phyloP scores from a whole-genome alignment of 305 asterid species.

The Rubia tinctorum region DNA sequence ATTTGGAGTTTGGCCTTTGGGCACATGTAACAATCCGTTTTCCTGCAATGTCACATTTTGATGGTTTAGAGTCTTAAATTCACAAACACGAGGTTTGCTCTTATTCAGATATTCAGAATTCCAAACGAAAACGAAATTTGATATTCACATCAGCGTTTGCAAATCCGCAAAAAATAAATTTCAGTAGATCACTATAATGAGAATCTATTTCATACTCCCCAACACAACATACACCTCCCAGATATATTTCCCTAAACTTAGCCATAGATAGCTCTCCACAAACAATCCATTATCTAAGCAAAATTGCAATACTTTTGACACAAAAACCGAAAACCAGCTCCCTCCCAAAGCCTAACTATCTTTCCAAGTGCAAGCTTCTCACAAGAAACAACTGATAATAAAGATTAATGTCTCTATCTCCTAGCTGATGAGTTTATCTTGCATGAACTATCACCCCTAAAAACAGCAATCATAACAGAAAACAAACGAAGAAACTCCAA shows the following conservation, averaged over 20 bases:
- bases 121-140: not conserved
- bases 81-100: not conserved
- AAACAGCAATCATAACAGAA: not conserved
- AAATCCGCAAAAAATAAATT: not conserved
- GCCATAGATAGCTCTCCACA: not conserved
- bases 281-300: not conserved
- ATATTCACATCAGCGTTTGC: not conserved
- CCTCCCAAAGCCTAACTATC: not conserved
- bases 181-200: not conserved
- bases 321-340: not conserved
- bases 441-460: not conserved
- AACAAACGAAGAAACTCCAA: constrained; percentile 12
- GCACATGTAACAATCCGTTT: constrained; percentile 74
- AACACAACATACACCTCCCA: not conserved
- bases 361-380: not conserved
- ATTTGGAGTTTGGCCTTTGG: constrained; percentile 86
- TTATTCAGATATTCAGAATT: not conserved
- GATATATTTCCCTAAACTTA: not conserved
- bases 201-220: not conserved
- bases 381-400: not conserved
- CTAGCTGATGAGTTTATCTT: not conserved
- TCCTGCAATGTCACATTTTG: constrained; percentile 51
- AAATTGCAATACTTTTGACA: not conserved
- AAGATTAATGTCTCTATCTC: not conserved
- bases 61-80: not conserved